Conservation (phyloP, 257 asterid species). For the Capsicum rhomboideum region DNA sequence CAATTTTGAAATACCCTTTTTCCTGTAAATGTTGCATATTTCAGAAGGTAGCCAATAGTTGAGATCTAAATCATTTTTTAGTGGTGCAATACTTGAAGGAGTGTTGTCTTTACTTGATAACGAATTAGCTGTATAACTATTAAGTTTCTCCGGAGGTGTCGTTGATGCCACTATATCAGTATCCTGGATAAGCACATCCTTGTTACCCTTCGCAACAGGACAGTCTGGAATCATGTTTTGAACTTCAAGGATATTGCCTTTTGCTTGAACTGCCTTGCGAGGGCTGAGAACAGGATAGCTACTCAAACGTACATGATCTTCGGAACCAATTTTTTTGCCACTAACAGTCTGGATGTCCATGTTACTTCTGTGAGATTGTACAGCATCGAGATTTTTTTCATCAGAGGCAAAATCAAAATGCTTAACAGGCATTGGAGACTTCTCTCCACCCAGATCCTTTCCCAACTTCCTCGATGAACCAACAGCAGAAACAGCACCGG, state of each 20-base stretch:
- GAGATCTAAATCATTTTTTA: conserved; percentile 57
- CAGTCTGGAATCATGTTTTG: conserved; percentile 20
- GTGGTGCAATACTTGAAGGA: conserved; percentile 50
- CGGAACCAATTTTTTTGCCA: conserved; percentile 22
- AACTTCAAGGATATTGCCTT: conserved; percentile 14
- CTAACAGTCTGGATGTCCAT: conserved; percentile 14
- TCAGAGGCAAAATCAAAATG: conserved; percentile 83
- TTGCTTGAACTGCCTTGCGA: conserved; percentile 16
- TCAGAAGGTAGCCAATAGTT: conserved; percentile 87
- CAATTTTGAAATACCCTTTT: conserved; percentile 75
- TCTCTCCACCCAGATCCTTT: conserved; percentile 47
- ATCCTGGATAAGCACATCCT: conserved; percentile 18
- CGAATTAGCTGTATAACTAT: conserved; percentile 14
- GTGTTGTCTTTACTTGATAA: conserved; percentile 37
- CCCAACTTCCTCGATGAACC: conserved; percentile 32
- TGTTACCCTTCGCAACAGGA: conserved; percentile 18
- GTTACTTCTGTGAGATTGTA: conserved; percentile 20
- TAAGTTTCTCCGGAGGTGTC: conserved; percentile 29
- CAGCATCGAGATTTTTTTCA: conserved; percentile 28
- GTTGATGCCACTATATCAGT: conserved; percentile 20
- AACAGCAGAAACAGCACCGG: conserved; percentile 30
- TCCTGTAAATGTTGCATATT: conserved; percentile 66
- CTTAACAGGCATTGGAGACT: conserved; percentile 86
- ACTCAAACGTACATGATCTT: conserved; percentile 13
- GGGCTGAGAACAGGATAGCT: conserved; percentile 6